These are phyloP conservation scores for Albatrellus ellisii DNA, from an alignment of 768 basidiomycete genomes.

Conservation along the genomic window DNA sequence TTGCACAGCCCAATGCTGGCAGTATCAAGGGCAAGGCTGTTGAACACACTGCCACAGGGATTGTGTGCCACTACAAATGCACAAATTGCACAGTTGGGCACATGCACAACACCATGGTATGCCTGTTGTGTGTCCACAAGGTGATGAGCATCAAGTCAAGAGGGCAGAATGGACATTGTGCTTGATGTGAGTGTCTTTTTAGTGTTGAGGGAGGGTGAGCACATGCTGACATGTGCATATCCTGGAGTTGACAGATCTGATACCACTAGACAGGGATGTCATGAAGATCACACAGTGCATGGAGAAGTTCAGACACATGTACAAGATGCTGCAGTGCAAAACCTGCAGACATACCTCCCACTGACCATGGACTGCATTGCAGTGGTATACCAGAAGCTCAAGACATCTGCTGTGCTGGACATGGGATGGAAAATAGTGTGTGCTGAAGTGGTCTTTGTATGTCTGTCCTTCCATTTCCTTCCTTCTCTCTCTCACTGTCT, in stretches of 20 bases:
- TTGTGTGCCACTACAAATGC: constrained; percentile 68
- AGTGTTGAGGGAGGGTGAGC: neutral
- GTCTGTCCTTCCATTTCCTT: no score
- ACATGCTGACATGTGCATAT: constrained; percentile 34
- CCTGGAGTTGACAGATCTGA: constrained; percentile 76
- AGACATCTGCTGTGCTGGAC: constrained; percentile 59
- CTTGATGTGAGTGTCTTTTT: constrained; percentile 50
- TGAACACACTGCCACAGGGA: constrained; percentile 69
- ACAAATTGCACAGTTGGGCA: constrained; percentile 60
- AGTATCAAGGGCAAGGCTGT: constrained; percentile 54
- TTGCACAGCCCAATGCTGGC: constrained; percentile 44
- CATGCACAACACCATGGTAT: constrained; percentile 61
- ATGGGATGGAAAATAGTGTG: constrained; percentile 64
- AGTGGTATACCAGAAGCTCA: constrained; percentile 65
- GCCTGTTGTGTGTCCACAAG: constrained; percentile 68
- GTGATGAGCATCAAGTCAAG: constrained; percentile 66
- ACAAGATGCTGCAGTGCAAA: constrained; percentile 81
- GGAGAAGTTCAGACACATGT: constrained; percentile 79
- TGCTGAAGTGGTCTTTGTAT: no score
- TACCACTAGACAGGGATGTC: constrained; percentile 80
- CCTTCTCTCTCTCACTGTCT: no score
- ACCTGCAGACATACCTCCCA: constrained; percentile 77
- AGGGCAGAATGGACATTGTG: constrained; percentile 59
- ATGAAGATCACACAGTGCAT: constrained; percentile 74
- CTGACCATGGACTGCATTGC: constrained; percentile 90